Evolutionary conservation across 2,329 filamentous ascomycete species (phyloP).

Genomic region (Malbranchea zuffiana): DNA sequence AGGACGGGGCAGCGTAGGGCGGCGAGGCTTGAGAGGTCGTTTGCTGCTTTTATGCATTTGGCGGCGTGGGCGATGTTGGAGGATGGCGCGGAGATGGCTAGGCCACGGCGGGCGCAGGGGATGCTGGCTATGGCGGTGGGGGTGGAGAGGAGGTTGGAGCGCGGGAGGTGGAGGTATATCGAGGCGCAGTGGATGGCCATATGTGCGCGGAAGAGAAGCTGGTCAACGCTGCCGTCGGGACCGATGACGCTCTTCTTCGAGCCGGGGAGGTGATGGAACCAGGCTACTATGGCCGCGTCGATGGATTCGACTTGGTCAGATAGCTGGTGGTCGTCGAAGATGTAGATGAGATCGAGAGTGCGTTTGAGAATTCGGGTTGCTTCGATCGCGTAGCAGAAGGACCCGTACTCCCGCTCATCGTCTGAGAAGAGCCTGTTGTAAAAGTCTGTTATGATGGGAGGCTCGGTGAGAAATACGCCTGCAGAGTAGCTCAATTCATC

Average conservation of each 20-base stretch:
- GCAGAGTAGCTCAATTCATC: conserved; percentile 57
- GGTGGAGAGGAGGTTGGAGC: conserved; percentile 57
- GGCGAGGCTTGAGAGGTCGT: conserved; percentile 66
- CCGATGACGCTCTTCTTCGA: conserved; percentile 60
- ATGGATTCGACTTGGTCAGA: conserved; percentile 50
- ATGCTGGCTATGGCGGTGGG: conserved; percentile 40
- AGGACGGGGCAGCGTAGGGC: conserved; percentile 48
- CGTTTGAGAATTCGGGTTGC: conserved; percentile 67
- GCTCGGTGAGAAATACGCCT: conserved; percentile 45
- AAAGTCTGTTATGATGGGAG: conserved; percentile 60
- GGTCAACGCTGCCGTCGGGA: conserved; percentile 62
- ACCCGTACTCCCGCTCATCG: conserved; percentile 60
- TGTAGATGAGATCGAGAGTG: conserved; percentile 46
- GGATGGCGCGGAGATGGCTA: conserved; percentile 30
- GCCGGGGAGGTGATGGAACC: conserved; percentile 66
- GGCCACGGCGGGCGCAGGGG: conserved; percentile 32
- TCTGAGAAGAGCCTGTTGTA: conserved; percentile 66
- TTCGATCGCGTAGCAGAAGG: conserved; percentile 74
- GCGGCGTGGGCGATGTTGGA: conserved; percentile 52
- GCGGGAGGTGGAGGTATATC: conserved; percentile 69
- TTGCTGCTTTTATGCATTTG: conserved; percentile 69
- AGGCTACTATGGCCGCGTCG: conserved; percentile 54
- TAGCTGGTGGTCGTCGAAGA: conserved; percentile 27
- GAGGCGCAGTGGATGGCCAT: conserved; percentile 58
- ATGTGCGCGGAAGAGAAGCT: conserved; percentile 83